A percentile compares a stretch with the other conserved stretches of the same genome.
These are phyloP conservation scores for Nitzschia sp. DNA, from an alignment of 108 stramenopile species.

Conservation along the genomic window DNA sequence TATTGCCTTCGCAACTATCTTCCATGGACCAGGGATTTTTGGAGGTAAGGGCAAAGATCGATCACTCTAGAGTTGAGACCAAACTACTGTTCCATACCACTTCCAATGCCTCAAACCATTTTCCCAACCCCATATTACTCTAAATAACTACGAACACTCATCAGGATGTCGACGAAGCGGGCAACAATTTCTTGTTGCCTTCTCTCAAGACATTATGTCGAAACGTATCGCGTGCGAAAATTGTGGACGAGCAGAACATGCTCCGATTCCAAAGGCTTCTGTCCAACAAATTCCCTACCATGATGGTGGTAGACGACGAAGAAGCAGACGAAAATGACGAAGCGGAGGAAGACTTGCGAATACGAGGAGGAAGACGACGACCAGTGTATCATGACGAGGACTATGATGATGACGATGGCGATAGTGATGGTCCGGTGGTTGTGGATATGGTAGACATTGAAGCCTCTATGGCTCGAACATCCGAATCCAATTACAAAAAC, in stretches of 20 bases:
- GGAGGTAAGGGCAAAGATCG: too few species aligned
- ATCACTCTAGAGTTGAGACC: too few species aligned
- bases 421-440: constrained; percentile 75
- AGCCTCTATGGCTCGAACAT: constrained; percentile 56
- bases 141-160: too few species aligned
- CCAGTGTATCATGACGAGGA: constrained; percentile 9
- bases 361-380: too few species aligned
- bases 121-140: neutral
- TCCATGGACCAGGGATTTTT: constrained; percentile 77
- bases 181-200: constrained; percentile 65
- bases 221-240: constrained; percentile 3
- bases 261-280: constrained; percentile 18
- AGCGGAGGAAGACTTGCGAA: constrained; percentile 16
- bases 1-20: constrained; percentile 53
- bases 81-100: too few species aligned
- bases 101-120: too few species aligned
- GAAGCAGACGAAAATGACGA: constrained; percentile 13
- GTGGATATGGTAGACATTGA: constrained; percentile 62
- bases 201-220: constrained; percentile 41
- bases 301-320: constrained; percentile 5
- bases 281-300: constrained; percentile 28
- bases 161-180: constrained; percentile 67
- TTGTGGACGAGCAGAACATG: neutral
- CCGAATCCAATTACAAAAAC: neutral
- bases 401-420: constrained; percentile 38